phyloP scores from a whole-genome alignment of 106 monocot species.

The Hemerocallis citrina region DNA sequence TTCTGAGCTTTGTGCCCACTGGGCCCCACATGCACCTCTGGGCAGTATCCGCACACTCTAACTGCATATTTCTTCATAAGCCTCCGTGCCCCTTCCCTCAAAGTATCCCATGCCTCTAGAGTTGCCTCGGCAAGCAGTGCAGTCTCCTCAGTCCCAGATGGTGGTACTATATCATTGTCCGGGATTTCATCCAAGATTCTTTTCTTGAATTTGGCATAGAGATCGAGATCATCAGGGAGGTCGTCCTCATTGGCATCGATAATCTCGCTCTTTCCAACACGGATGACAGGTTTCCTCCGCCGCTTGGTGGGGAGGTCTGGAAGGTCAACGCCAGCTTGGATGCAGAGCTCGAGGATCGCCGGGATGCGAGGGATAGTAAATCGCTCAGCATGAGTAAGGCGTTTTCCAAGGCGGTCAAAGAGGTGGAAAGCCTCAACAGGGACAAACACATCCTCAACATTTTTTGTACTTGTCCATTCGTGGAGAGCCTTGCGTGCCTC shows the following conservation, averaged over 20 bases:
- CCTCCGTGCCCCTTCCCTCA: slow-evolving; percentile 51
- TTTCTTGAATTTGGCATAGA: slow-evolving; percentile 32
- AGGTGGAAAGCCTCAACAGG: slow-evolving; percentile 74
- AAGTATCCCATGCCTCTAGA: slow-evolving; percentile 68
- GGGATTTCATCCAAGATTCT: slow-evolving; percentile 45
- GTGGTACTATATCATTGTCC: slow-evolving; percentile 29
- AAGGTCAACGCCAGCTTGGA: slow-evolving; percentile 94
- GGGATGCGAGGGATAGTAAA: slow-evolving; percentile 68
- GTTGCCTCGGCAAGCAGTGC: slow-evolving; percentile 44
- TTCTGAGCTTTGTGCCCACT: slow-evolving; percentile 91
- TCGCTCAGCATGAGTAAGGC: slow-evolving; percentile 76
- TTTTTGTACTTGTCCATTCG: slow-evolving; percentile 65
- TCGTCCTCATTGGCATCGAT: slow-evolving; percentile 94
- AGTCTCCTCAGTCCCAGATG: slow-evolving; percentile 31
- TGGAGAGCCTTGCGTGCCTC: slow-evolving; percentile 59
- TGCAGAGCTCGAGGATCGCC: slow-evolving; percentile 77
- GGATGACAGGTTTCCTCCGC: slow-evolving; percentile 81
- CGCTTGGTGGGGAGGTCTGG: slow-evolving; percentile 75
- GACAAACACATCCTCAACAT: slow-evolving; percentile 60
- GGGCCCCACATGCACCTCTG: slow-evolving; percentile 82
- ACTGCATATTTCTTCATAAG: slow-evolving; percentile 86
- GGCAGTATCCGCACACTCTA: slow-evolving; percentile 95
- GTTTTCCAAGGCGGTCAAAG: slow-evolving; percentile 69
- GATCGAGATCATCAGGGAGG: slow-evolving; percentile 46
- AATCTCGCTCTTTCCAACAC: slow-evolving; percentile 49